Base-by-base conservation (phyloP, 192 early-diverging fungal species). In the Dissophora globulifera region DNA sequence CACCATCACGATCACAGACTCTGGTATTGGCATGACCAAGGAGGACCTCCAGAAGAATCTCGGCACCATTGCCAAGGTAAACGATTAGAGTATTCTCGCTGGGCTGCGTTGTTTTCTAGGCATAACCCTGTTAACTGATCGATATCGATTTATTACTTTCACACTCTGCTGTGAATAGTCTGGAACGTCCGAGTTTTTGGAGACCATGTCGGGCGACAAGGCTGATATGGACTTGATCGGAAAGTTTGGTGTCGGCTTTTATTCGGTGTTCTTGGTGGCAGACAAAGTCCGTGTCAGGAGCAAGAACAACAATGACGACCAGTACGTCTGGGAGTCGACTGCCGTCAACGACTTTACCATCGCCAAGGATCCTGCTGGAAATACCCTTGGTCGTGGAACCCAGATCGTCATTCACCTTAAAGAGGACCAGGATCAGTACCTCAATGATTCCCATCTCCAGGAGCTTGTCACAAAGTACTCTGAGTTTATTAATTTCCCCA, bases 241-340 rank as follows among this genome's bases (percentile, higher is more conserved):
- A 43, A 95, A 99, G 83, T 99, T 99, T 81, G 98, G 98, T 89
- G 96, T 98, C 27, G 96, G 98, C 31, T 99, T 99, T 83, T 99
- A 99, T 86, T 96, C 95, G 29, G 95, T 93, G 16, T 99, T 96
- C 78, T 85, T 97, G 81, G 93, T 96, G 16, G 96, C 96, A 29
- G 96, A 99, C 84, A 91, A 89, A 79, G 96, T 99, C 31, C 86
- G 89, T 8, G 97, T 99, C 16, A 89, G 92, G 27, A 91, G 90
- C 51, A 98, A 98, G 82, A 86, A 91, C 65, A 96, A 98, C 52
- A 88, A 90, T 27, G 90, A 88, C 27, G 86, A 89, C 59, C 96
- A 98, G 74, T 88, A 94, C 83, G 88, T 98, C 65, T 99, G 98
- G 98, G 89, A 94, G 68, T 96, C 95, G 27, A 86, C 88, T 31